These are phyloP conservation scores for Helotiales sp. DNA, from an alignment of 2,329 filamentous ascomycete species.

Conservation along the genomic window DNA sequence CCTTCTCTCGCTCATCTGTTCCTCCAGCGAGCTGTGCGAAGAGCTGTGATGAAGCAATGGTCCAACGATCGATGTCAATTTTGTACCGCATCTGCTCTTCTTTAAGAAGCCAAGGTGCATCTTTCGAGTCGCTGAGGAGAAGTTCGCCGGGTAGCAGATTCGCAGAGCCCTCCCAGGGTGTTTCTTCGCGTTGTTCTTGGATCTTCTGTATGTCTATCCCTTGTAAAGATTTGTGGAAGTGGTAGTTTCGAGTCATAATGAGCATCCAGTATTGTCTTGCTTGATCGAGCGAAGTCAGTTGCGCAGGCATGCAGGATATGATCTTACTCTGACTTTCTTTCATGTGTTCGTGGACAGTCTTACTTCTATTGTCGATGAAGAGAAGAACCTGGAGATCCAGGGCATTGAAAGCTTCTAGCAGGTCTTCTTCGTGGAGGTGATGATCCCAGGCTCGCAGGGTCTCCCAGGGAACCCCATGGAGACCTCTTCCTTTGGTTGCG, in stretches of 20 bases:
- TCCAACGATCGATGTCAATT: slow-evolving; percentile 7
- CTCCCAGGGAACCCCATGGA: background rate
- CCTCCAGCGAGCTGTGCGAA: background rate
- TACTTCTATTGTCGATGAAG: slow-evolving; percentile 11
- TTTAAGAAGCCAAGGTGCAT: background rate
- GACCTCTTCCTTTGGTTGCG: background rate
- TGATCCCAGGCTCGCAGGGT: background rate
- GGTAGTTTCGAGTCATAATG: slow-evolving; percentile 17
- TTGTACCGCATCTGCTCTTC: slow-evolving; percentile 5
- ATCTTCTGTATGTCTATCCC: background rate
- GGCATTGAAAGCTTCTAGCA: slow-evolving; percentile 11
- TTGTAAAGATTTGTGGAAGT: slow-evolving; percentile 13
- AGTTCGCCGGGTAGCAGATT: slow-evolving; percentile 1
- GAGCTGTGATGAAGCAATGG: background rate
- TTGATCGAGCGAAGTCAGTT: background rate
- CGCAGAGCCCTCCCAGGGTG: slow-evolving; percentile 2
- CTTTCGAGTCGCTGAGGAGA: background rate
- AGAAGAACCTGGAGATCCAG: slow-evolving; percentile 16
- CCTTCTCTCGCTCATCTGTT: slow-evolving; percentile 1
- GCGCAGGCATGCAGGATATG: slow-evolving; percentile 8
- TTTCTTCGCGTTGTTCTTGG: slow-evolving; percentile 1
- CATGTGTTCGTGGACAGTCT: background rate
- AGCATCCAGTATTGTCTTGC: slow-evolving; percentile 7
- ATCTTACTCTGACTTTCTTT: background rate
- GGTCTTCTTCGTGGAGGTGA: slow-evolving; percentile 8